Evolutionary conservation across 208 protist genomes (phyloP), one percentile per base, ranked within the genome.

Genomic region (Plasmodiophora brassicae): DNA sequence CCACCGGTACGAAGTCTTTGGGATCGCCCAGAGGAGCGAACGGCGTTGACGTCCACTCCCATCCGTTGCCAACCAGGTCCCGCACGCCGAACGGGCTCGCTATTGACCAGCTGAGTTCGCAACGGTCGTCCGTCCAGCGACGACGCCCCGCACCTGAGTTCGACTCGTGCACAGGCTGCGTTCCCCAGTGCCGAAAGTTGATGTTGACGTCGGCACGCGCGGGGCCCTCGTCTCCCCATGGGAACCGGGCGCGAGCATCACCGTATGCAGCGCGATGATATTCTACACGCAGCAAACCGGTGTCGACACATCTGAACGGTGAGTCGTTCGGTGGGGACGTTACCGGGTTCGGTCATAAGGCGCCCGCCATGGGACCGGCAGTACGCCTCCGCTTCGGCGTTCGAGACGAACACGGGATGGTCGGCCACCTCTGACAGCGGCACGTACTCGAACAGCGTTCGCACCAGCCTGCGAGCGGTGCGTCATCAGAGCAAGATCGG

Each of bases 311-410:
- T n/a, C 32, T 32, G n/a, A 32, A 14, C 32, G n/a, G 14, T 38
- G 14, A 32, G 10, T 25, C 20, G 50, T 25, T 25, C 50, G 50
- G 50, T n/a, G n/a, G n/a, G n/a, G n/a, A n/a, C n/a, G 20, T 14
- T 38, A 78, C 65, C 65, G n/a, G 65, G 65, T 78, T 78, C 65
- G 65, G 65, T 78, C 65, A 78, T 78, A 38, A 78, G 32, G 20
- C 65, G 65, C 32, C 14, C 5, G n/a, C n/a, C 14, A 78, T 36
- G 14, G n/a, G 5, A 78, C 5, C 65, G 65, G 65, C 14, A 78
- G 41, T 78, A 78, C 32, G 65, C 65, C 10, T n/a, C 5, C 65
- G 65, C 65, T 78, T 78, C 65, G n/a, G n/a, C 65, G 65, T 78
- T 44, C 5, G 65, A 78, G 5, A 78, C 65, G 14, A 38, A 36